Base-by-base conservation (phyloP, 2,329 filamentous ascomycete species). In the Fusarium oxysporum region DNA sequence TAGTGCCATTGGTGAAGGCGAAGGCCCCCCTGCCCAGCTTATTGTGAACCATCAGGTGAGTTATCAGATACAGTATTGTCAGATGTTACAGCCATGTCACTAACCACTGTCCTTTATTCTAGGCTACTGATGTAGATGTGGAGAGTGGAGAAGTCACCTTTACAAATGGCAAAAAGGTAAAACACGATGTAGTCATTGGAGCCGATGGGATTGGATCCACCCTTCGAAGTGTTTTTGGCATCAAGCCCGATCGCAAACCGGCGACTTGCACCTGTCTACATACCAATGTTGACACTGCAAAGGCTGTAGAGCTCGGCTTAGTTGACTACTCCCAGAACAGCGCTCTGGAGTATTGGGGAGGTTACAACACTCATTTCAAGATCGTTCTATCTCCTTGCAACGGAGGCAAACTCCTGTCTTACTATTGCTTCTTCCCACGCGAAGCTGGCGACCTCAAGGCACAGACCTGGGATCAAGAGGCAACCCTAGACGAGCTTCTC, bases 121-220 rank as follows among this genome's bases (percentile, higher is more conserved):
- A 55, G 53, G 53, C 53, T 16, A 56, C 53, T 21, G 16, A 25
- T 13, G 28, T 56, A 10, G 28, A 56, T 3, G 53, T 33, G 16
- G 28, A 56, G 38, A 61, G 30, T 14, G 58, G 58, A 7, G n/a
- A 55, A 8, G 28, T 61, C 8, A 32, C 48, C 17, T 61, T 61
- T 61, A 47, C 19, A 38, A 61, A 55, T 40, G 58, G 58, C 13
- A 54, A 28, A 11, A 61, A 23, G 23, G 58, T 23, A 9, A 55
- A 61, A 17, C 47, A 55, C 37, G 28, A 61, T 7, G 13, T 61
- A 11, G 37, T 61, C 8, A 43, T 61, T 12, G 58, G 58, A 21
- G 58, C 47, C 10, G 58, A 61, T 55, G 58, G 58, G 10, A 55
- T 61, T 11, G 47, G 58, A 17, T 61, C 47, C 11, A 61, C 58